Conservation (phyloP, 805 yeast genomes). For the Nematodospora valgi region DNA sequence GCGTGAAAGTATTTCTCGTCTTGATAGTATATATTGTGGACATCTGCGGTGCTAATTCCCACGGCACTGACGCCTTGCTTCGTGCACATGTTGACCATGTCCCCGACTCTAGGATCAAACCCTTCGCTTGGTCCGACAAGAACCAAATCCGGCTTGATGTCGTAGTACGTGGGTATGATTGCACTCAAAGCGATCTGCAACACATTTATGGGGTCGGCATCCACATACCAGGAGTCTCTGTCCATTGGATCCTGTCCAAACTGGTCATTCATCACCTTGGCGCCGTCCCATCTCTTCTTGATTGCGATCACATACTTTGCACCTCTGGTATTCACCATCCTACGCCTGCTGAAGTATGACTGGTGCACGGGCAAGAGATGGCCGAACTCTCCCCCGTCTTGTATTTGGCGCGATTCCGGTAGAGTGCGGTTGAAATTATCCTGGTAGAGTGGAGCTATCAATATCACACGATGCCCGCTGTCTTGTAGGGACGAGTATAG, state of each 20-base stretch:
- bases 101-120: constrained; percentile 14
- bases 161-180: constrained; percentile 22
- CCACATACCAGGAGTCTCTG: constrained; percentile 30
- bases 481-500: constrained; percentile 23
- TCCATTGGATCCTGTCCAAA: constrained; percentile 36
- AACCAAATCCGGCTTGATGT: constrained; percentile 26
- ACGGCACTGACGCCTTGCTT: constrained; percentile 16
- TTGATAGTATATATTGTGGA: constrained; percentile 28
- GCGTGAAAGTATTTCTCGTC: constrained; percentile 26
- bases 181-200: constrained; percentile 23
- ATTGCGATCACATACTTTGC: constrained; percentile 19
- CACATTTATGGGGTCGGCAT: constrained; percentile 22
- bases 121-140: constrained; percentile 34
- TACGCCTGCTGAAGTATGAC: constrained; percentile 20
- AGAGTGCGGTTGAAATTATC: not conserved
- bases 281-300: constrained; percentile 1
- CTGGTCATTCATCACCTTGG: constrained; percentile 5
- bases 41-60: constrained; percentile 23
- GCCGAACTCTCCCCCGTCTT: constrained; percentile 33
- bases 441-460: constrained; percentile 23
- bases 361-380: constrained; percentile 31
- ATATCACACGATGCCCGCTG: constrained; percentile 28
- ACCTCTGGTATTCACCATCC: constrained; percentile 10
- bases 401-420: constrained; percentile 3
- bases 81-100: constrained; percentile 12